phyloP scores from a whole-genome alignment of 305 asterid genomes.

The Fraxinus nigra region DNA sequence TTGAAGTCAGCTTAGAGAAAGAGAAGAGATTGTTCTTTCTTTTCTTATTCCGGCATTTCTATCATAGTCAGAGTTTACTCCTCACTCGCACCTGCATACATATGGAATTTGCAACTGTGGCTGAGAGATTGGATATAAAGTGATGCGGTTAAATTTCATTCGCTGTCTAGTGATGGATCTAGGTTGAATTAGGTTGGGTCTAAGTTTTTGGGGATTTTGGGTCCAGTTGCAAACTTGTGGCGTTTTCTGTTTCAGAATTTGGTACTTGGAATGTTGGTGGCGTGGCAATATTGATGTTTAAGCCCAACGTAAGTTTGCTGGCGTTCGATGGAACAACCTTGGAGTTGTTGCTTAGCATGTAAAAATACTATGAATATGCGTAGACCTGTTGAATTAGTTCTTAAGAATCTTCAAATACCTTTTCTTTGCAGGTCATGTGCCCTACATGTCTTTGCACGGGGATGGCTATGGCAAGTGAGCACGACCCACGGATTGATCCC shows the following conservation, averaged over 20 bases:
- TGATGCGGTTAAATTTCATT: neutral
- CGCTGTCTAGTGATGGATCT: neutral
- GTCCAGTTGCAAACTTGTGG: neutral
- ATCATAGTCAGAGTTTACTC: no score
- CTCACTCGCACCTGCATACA: neutral
- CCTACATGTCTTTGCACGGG: conserved; percentile 97
- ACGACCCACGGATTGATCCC: conserved; percentile 90
- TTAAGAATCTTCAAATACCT: neutral
- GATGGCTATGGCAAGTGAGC: conserved; percentile 99
- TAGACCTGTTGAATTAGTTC: neutral
- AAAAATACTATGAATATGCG: neutral
- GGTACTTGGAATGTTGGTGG: neutral
- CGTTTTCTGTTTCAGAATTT: neutral
- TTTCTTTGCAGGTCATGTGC: conserved; percentile 79
- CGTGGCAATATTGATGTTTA: neutral
- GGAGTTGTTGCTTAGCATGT: neutral
- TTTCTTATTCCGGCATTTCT: no score
- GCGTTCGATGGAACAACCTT: neutral
- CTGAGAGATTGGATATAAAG: neutral
- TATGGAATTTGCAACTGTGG: neutral
- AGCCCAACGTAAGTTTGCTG: neutral
- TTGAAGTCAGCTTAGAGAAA: no score
- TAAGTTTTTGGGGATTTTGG: neutral
- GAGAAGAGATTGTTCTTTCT: no score
- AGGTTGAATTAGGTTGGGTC: neutral